Evolutionary conservation across 257 asterid genomes (phyloP).

Genomic region (Voacanga thouarsii): DNA sequence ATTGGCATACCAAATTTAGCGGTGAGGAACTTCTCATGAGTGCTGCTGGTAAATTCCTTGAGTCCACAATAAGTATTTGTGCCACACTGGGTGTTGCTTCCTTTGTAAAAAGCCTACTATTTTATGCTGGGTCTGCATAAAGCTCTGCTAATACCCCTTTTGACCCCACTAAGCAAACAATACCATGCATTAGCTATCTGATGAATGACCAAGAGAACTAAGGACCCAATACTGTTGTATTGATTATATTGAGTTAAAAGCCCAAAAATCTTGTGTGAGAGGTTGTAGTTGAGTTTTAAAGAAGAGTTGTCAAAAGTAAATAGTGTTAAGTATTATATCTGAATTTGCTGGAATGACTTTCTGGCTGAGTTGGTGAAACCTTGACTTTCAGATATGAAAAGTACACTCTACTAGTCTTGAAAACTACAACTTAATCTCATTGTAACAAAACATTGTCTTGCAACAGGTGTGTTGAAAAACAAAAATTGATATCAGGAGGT

Average conservation of each 20-base stretch:
- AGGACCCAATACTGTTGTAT: neutral
- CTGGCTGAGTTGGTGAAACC: neutral
- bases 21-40: slow-evolving; percentile 74
- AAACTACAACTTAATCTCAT: neutral
- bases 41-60: slow-evolving; percentile 37
- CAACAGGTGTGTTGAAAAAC: neutral
- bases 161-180: neutral
- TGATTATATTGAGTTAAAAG: neutral
- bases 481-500: neutral
- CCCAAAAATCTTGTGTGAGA: neutral
- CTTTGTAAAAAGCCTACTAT: neutral
- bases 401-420: neutral
- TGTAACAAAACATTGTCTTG: neutral
- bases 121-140: neutral
- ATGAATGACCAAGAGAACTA: neutral
- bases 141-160: neutral
- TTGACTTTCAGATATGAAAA: neutral
- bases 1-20: slow-evolving; percentile 54
- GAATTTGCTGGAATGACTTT: neutral
- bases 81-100: slow-evolving; percentile 8
- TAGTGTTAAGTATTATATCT: neutral
- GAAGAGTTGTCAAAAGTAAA: neutral
- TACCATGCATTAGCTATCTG: neutral
- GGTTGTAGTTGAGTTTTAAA: neutral
- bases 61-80: slow-evolving; percentile 27